phyloP scores from a whole-genome alignment of 73 alveolate genomes.

The Symbiodinium pilosum region DNA sequence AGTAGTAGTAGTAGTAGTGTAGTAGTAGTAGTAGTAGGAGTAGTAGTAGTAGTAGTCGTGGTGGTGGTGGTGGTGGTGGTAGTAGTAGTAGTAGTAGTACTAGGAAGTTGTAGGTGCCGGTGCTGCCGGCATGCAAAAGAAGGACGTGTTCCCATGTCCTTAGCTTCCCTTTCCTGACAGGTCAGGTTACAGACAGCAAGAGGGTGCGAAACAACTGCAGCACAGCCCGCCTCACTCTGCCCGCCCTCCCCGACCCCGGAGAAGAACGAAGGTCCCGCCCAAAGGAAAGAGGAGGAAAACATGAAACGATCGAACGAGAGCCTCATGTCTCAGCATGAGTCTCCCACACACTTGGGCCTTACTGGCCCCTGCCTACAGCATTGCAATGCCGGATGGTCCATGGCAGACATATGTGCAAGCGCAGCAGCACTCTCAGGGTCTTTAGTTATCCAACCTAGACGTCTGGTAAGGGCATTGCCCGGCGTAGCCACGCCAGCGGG shows the following conservation, averaged over 20 bases:
- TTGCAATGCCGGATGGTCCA: background rate
- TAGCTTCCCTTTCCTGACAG: background rate
- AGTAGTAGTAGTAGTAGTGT: no score
- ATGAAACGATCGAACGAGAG: background rate
- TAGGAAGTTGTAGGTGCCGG: background rate
- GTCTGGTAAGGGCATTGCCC: background rate
- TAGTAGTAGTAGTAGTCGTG: no score
- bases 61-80: no score
- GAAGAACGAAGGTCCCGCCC: no score
- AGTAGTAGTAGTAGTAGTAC: no score
- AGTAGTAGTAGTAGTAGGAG: no score
- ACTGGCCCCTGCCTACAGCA: background rate
- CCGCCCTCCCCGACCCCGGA: background rate
- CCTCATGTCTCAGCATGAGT: background rate
- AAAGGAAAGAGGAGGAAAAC: background rate
- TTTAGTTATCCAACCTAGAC: background rate
- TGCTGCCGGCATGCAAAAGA: background rate
- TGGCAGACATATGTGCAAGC: background rate
- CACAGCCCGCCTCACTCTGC: background rate
- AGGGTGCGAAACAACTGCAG: background rate
- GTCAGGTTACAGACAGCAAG: background rate
- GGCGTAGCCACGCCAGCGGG: background rate
- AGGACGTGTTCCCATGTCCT: background rate
- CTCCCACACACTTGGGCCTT: background rate
- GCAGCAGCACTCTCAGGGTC: background rate